Base-by-base conservation (phyloP, 495 filamentous ascomycete species). In the Lasiosphaeria ovina region DNA sequence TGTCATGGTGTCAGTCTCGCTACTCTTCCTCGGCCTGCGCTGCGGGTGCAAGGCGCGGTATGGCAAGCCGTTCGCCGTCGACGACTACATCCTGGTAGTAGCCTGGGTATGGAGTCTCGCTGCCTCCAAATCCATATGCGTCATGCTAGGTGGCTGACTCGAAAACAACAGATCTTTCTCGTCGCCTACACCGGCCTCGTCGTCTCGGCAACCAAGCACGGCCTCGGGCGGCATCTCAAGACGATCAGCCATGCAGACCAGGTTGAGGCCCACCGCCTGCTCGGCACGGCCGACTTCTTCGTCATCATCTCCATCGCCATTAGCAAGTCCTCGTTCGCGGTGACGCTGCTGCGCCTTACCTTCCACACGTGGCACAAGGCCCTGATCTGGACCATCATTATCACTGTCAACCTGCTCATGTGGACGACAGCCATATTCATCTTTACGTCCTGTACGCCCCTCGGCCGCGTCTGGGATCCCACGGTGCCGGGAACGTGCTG, bases 331-430 rank as follows among this genome's bases (percentile, higher is more conserved):
- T 57, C 59, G 11, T 52, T 65, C 45, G 62, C 62, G 14, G 24
- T 65, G 12, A 62, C 62, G n/a, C 35, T 65, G 33, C 62, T 65
- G 9, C 54, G 54, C 16, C 8, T 65, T 45, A 24, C 59, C n/a
- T 3, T 7, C 11, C 38, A 56, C n/a, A 48, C 33, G 17, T 54
- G 54, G 62, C 16, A 58, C 2, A 57, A 33, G 38, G 11, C 6
- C 7, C 6, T 62, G n/a, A 31, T 65, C 11, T 62, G 58, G 59
- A 49, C 34, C 40, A 47, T 65, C 31, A 62, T 65, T 10, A 24
- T 51, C 2, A 47, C 59, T 49, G 62, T 58, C 32, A 65, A 69
- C 16, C 32, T 49, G 10, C 24, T 35, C 31, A 58, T 31, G 12
- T 49, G 38, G 42, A 8, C 35, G 2, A 35, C 24, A 1, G 34